Evolutionary conservation across 2,329 filamentous ascomycete species (phyloP), one percentile per base, ranked within the genome.

Genomic region (Alternaria consortialis): DNA sequence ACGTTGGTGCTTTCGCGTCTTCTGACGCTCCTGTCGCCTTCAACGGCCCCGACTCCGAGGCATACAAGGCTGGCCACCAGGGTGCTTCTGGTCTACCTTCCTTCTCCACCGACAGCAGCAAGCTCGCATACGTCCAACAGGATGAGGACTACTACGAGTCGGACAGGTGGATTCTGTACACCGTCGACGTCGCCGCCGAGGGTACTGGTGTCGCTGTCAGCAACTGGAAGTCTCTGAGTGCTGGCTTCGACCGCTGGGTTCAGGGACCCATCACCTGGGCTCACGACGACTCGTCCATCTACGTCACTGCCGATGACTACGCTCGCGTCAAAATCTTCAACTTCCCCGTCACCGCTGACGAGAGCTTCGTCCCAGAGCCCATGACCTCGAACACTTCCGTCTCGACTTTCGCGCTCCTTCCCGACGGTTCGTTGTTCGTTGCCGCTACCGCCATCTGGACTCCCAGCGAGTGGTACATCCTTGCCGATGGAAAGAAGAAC

Each of bases 41-140:
- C 60, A 77, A 77, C 60, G 76, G 76, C 23, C 75, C 75, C 11
- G 71, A 66, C 25, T 72, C 68, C 11, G 64, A 70, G 57, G 65
- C 70, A 34, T 47, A 43, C 39, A 52, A 72, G 44, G 63, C 81
- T 84, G 25, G 60, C 75, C 54, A 88, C 83, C 20, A 86, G 81
- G 91, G 91, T 17, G 92, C 92, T 69, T 87, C 85, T 37, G 82
- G 83, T n/a, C 79, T 79, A 2, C 93, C 93, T 0, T 84, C 85
- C 0, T 97, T 97, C 79, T 94, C 92, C 4, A 87, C 88, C 2
- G 86, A 91, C 70, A 91, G 91, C 27, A 85, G 82, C 46, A 86
- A 86, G 62, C 82, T 95, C 34, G 91, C 88, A 5, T 97, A 95
- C 76, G 94, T 95, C 90, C 86, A 87, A 66, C 85, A 86, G 63